phyloP scores from a whole-genome alignment of 2,329 filamentous ascomycete species.

The Pseudocercospora crystallina region DNA sequence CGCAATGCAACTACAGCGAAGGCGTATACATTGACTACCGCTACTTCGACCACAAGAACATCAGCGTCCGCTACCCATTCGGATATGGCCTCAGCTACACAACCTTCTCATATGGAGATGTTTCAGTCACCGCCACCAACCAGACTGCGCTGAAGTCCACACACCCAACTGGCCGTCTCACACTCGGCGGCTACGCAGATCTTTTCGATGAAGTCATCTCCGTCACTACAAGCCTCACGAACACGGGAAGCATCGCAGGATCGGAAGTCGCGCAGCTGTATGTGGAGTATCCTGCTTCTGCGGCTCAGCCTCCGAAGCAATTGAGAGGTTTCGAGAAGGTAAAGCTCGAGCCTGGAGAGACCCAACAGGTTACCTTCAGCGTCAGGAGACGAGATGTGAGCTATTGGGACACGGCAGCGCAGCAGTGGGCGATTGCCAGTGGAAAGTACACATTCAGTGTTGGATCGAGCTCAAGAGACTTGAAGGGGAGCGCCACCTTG shows the following conservation, averaged over 20 bases:
- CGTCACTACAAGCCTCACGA: conserved; percentile 60
- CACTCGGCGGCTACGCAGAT: conserved; percentile 50
- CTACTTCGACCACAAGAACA: conserved; percentile 42
- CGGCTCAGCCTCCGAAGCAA: conserved; percentile 52
- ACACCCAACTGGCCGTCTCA: conserved; percentile 52
- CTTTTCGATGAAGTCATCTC: conserved; percentile 64
- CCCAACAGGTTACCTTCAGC: conserved; percentile 18
- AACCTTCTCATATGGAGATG: conserved; percentile 40
- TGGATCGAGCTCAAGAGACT: conserved; percentile 16
- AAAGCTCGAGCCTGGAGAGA: conserved; percentile 22
- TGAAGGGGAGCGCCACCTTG: conserved; percentile 2
- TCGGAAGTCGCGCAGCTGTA: conserved; percentile 60
- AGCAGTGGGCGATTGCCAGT: conserved; percentile 47
- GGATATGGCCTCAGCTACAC: conserved; percentile 47
- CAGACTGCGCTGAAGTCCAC: conserved; percentile 10
- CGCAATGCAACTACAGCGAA: conserved; percentile 42
- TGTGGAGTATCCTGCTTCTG: conserved; percentile 33
- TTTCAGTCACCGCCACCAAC: conserved; percentile 10
- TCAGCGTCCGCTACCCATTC: conserved; percentile 44
- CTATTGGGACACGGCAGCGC: conserved; percentile 24
- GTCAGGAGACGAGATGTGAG: conserved; percentile 26
- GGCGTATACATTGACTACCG: conserved; percentile 47
- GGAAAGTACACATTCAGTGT: conserved; percentile 13
- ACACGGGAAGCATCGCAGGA: conserved; percentile 57
- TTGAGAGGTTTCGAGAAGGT: conserved; percentile 45